A percentile compares a stretch with the other conserved stretches of the same genome.
Conservation (phyloP, 352 stramenopile genomes). For the Pythium aquatile region DNA sequence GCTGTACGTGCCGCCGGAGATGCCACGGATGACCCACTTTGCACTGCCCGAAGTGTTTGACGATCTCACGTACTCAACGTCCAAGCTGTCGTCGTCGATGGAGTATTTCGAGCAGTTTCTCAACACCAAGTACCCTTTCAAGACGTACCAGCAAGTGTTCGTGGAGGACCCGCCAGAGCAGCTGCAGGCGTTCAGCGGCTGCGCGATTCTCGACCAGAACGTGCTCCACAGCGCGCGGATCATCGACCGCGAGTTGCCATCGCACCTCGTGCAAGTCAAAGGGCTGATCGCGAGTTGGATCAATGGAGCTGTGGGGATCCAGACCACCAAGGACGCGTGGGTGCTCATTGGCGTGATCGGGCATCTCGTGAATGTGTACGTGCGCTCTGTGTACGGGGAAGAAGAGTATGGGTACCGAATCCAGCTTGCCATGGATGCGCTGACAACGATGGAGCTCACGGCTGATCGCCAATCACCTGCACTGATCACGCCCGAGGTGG, state of each 20-base stretch:
- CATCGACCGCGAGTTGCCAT: conserved; percentile 80
- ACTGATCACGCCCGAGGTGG: conserved; percentile 71
- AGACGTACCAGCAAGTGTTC: conserved; percentile 87
- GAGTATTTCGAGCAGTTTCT: conserved; percentile 77
- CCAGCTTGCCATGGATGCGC: conserved; percentile 79
- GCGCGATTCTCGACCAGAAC: conserved; percentile 76
- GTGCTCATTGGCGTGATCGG: conserved; percentile 79
- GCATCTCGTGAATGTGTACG: conserved; percentile 81
- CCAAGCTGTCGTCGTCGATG: conserved; percentile 69
- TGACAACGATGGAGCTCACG: conserved; percentile 83
- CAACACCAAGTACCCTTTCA: conserved; percentile 75
- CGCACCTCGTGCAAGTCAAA: conserved; percentile 81
- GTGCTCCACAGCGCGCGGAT: conserved; percentile 71
- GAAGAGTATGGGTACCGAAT: conserved; percentile 87
- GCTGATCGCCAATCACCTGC: conserved; percentile 60
- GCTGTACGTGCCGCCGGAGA: conserved; percentile 70
- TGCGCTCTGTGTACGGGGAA: conserved; percentile 74
- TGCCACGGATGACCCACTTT: conserved; percentile 85
- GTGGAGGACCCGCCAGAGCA: conserved; percentile 80
- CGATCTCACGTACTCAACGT: conserved; percentile 73
- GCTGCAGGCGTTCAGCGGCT: conserved; percentile 64
- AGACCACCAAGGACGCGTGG: conserved; percentile 86
- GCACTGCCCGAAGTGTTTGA: conserved; percentile 73
- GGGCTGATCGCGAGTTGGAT: conserved; percentile 79
- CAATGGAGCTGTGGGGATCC: conserved; percentile 69